Conservation (phyloP, 768 basidiomycete species). For the Gloeopeniophorella convolvens region DNA sequence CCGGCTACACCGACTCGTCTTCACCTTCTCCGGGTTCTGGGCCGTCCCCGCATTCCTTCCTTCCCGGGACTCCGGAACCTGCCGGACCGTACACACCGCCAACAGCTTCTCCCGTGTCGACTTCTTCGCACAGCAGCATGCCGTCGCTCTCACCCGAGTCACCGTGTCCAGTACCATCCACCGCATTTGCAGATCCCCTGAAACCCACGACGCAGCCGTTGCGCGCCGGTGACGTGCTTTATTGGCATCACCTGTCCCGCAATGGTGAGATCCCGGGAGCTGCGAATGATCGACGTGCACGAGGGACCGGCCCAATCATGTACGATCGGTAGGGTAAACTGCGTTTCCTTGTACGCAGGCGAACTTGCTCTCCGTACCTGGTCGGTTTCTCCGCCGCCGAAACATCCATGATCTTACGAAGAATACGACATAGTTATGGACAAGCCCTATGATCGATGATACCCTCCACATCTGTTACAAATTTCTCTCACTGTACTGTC, state of each 20-base stretch:
- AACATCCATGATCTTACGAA: not conserved
- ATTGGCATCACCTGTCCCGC: slow-evolving; percentile 70
- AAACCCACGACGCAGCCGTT: slow-evolving; percentile 28
- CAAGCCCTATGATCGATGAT: not conserved
- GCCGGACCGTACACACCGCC: slow-evolving; percentile 8
- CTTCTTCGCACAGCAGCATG: slow-evolving; percentile 1
- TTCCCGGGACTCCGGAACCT: slow-evolving; percentile 26
- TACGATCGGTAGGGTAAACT: slow-evolving; percentile 11
- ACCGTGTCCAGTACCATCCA: slow-evolving; percentile 24
- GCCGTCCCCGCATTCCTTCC: slow-evolving; percentile 8
- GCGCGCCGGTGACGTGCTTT: slow-evolving; percentile 55
- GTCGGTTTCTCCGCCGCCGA: slow-evolving; percentile 18
- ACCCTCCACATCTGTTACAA: not conserved
- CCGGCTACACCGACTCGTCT: slow-evolving; percentile 9
- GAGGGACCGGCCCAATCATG: slow-evolving; percentile 20
- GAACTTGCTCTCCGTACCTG: no score
- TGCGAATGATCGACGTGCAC: slow-evolving; percentile 53
- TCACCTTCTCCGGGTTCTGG: slow-evolving; percentile 13
- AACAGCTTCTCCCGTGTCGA: slow-evolving; percentile 1
- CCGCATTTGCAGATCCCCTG: slow-evolving; percentile 33
- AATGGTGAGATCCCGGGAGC: slow-evolving; percentile 70
- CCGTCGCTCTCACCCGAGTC: slow-evolving; percentile 16
- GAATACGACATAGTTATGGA: not conserved
- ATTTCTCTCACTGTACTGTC: no score
- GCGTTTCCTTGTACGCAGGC: no score